These are phyloP conservation scores for Cajanus cajan DNA, from an alignment of 306 rosid species.

Conservation along the genomic window DNA sequence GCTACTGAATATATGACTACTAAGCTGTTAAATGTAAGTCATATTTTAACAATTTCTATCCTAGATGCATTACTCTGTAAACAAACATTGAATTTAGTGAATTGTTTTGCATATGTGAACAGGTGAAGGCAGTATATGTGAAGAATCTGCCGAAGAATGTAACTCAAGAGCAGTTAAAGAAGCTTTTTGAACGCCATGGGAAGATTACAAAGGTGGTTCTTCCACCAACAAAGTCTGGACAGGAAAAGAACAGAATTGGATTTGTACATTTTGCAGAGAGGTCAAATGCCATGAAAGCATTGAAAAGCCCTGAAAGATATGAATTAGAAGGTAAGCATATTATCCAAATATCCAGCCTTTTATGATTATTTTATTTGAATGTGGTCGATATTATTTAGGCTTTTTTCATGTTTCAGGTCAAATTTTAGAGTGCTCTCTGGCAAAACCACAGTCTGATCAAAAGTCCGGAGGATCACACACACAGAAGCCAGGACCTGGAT, in stretches of 20 bases:
- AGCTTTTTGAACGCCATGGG: slow-evolving; percentile 92
- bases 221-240: slow-evolving; percentile 88
- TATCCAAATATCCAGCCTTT: not conserved
- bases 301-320: slow-evolving; percentile 85
- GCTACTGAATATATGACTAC: not conserved
- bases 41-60: not conserved
- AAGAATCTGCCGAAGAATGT: slow-evolving; percentile 85
- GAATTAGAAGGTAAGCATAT: slow-evolving; percentile 69
- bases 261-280: slow-evolving; percentile 96
- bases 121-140: slow-evolving; percentile 96
- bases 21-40: not conserved
- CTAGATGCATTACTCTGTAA: slow-evolving; percentile 23
- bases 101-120: slow-evolving; percentile 23
- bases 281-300: slow-evolving; percentile 92
- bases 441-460: slow-evolving; percentile 94
- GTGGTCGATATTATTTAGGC: slow-evolving; percentile 22
- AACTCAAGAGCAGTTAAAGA: slow-evolving; percentile 87
- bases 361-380: not conserved
- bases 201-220: slow-evolving; percentile 94
- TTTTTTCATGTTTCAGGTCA: slow-evolving; percentile 59
- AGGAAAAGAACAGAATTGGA: slow-evolving; percentile 86
- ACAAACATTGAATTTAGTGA: slow-evolving; percentile 8
- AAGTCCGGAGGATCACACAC: slow-evolving; percentile 65
- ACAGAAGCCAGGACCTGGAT: slow-evolving; percentile 71
- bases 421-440: slow-evolving; percentile 86